A percentile compares a stretch with the other conserved stretches of the same genome.
Conservation (phyloP, 352 stramenopile genomes). For the Albugo candida region DNA sequence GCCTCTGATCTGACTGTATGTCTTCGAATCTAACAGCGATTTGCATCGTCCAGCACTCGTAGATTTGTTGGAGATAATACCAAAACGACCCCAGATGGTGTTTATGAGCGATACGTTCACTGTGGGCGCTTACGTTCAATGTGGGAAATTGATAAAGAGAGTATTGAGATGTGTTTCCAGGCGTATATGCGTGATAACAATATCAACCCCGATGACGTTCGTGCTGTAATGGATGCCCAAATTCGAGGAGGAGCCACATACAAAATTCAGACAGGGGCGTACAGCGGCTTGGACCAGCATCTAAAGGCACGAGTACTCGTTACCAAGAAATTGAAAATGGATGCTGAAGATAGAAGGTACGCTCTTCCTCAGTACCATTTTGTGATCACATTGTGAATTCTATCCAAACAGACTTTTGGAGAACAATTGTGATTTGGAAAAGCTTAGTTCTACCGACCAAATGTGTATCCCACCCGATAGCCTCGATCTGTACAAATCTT, state of each 20-base stretch:
- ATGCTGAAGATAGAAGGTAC: constrained; percentile 34
- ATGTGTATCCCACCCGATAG: constrained; percentile 37
- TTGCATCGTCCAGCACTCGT: no score
- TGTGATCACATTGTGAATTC: neutral
- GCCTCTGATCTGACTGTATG: no score
- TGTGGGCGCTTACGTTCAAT: constrained; percentile 32
- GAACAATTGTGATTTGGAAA: constrained; percentile 45
- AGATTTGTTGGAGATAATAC: neutral
- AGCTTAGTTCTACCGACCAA: constrained; percentile 26
- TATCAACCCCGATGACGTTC: constrained; percentile 46
- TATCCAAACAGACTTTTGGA: constrained; percentile 29
- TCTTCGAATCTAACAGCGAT: no score
- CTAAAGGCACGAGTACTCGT: constrained; percentile 63
- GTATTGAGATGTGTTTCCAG: constrained; percentile 61
- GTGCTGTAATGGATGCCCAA: constrained; percentile 39
- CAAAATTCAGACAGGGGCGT: constrained; percentile 53
- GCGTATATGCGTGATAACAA: constrained; percentile 58
- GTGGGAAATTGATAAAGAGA: constrained; percentile 69
- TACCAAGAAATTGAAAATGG: constrained; percentile 56
- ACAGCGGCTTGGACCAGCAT: constrained; percentile 58
- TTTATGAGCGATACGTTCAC: constrained; percentile 64
- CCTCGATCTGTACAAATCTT: constrained; percentile 63
- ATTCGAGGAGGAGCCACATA: constrained; percentile 52
- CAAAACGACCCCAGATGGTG: constrained; percentile 14
- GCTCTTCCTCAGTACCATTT: neutral